These are phyloP conservation scores for Aquilaria yunnanensis DNA, from an alignment of 345 rosid genomes.

Conservation along the genomic window DNA sequence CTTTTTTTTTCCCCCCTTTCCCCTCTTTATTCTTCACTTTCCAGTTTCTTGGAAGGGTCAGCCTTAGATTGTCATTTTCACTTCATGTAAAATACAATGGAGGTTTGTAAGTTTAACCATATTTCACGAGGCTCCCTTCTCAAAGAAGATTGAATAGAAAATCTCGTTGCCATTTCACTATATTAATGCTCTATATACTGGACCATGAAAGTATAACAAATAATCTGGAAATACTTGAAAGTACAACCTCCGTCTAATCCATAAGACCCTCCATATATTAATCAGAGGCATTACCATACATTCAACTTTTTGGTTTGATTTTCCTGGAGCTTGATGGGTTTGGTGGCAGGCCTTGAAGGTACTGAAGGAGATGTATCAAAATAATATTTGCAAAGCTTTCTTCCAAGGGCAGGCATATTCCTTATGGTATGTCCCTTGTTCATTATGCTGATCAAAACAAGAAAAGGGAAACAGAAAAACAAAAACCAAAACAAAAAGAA, in stretches of 20 bases:
- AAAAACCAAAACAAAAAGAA: no score
- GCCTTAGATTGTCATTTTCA: no score
- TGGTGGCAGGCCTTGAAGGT: constrained; percentile 83
- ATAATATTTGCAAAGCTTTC: constrained; percentile 37
- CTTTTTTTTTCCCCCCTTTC: no score
- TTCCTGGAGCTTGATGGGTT: constrained; percentile 43
- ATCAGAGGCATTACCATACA: constrained; percentile 10
- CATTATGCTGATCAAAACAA: constrained; percentile 1
- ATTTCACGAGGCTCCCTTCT: constrained; percentile 6
- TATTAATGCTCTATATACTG: neutral
- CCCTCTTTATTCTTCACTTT: no score
- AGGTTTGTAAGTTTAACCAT: neutral
- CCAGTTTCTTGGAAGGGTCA: no score
- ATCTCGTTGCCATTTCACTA: neutral
- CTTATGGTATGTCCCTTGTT: constrained; percentile 59
- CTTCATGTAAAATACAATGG: no score
- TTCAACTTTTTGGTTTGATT: constrained; percentile 26
- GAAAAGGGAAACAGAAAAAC: no score
- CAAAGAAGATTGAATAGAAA: constrained; percentile 7
- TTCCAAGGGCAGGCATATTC: constrained; percentile 39
- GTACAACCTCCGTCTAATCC: constrained; percentile 7
- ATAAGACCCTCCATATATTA: constrained; percentile 15
- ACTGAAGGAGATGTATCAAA: constrained; percentile 59
- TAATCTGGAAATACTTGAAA: neutral
- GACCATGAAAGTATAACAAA: neutral